These are phyloP conservation scores for Tricholoma terreum DNA, from an alignment of 768 basidiomycete species.

Conservation along the genomic window DNA sequence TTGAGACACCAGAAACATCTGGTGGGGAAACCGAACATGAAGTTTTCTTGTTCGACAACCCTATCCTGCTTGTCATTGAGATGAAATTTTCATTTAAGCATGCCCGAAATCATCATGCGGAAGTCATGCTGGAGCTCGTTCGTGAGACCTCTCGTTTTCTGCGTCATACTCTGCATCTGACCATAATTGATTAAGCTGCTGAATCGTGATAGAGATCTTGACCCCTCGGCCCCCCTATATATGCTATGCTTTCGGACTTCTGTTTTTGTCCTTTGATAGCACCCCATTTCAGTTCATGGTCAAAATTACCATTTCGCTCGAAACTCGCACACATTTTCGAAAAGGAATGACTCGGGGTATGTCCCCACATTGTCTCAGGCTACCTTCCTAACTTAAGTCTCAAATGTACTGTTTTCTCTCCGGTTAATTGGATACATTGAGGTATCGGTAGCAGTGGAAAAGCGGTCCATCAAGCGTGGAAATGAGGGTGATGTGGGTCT, in stretches of 20 bases:
- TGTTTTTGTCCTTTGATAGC: not conserved
- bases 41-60: slow-evolving; percentile 1
- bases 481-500: not conserved
- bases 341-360: not conserved
- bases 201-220: slow-evolving; percentile 6
- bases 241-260: not conserved
- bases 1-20: slow-evolving; percentile 1
- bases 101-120: not conserved
- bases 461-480: not conserved
- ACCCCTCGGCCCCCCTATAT: slow-evolving; percentile 5
- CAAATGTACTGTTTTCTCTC: not conserved
- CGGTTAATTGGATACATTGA: not conserved
- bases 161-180: not conserved
- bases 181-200: not conserved
- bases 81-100: slow-evolving; percentile 1
- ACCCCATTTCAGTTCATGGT: not conserved
- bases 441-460: not conserved
- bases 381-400: not conserved
- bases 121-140: slow-evolving; percentile 5
- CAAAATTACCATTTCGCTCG: not conserved
- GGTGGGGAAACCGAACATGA: slow-evolving; percentile 7
- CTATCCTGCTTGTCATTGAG: slow-evolving; percentile 6
- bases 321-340: not conserved
- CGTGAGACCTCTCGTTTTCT: not conserved
- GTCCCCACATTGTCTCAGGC: not conserved